These are phyloP conservation scores for Colletotrichum graminicola DNA, from an alignment of 2,329 filamentous ascomycete species.

Conservation along the genomic window DNA sequence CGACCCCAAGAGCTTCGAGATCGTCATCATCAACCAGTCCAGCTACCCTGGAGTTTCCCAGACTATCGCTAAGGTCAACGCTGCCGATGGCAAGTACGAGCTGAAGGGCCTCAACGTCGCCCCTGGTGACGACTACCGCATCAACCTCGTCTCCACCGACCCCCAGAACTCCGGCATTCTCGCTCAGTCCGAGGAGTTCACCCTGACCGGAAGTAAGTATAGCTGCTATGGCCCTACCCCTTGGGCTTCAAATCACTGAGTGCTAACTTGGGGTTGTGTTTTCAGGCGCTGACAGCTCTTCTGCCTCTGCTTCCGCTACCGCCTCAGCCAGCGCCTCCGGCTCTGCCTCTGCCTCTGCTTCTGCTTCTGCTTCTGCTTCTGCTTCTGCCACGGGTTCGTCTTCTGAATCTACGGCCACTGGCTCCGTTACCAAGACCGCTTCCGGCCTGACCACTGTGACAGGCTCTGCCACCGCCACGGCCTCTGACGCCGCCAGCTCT, in stretches of 20 bases:
- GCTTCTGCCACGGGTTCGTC: constrained; percentile 26
- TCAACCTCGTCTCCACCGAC: constrained; percentile 38
- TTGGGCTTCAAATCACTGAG: neutral
- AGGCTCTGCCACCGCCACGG: constrained; percentile 30
- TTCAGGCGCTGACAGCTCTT: neutral
- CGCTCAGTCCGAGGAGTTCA: constrained; percentile 37
- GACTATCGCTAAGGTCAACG: constrained; percentile 34
- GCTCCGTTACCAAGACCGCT: constrained; percentile 24
- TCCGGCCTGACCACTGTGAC: constrained; percentile 37
- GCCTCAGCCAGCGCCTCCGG: constrained; percentile 22
- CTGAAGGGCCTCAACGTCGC: constrained; percentile 27
- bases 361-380: constrained; percentile 19
- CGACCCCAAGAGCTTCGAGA: constrained; percentile 35
- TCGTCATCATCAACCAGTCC: constrained; percentile 38
- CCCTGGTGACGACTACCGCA: constrained; percentile 24
- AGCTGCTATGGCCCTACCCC: no score
- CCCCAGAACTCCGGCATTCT: constrained; percentile 37
- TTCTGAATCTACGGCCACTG: constrained; percentile 11
- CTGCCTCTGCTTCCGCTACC: constrained; percentile 24
- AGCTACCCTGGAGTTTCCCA: constrained; percentile 8
- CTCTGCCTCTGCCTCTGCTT: constrained; percentile 25
- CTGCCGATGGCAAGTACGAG: constrained; percentile 40
- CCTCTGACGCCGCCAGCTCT: constrained; percentile 24
- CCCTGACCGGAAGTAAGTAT: constrained; percentile 28
- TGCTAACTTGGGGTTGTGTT: neutral